Base-by-base conservation (phyloP, 345 rosid species). In the Brassica nigra region DNA sequence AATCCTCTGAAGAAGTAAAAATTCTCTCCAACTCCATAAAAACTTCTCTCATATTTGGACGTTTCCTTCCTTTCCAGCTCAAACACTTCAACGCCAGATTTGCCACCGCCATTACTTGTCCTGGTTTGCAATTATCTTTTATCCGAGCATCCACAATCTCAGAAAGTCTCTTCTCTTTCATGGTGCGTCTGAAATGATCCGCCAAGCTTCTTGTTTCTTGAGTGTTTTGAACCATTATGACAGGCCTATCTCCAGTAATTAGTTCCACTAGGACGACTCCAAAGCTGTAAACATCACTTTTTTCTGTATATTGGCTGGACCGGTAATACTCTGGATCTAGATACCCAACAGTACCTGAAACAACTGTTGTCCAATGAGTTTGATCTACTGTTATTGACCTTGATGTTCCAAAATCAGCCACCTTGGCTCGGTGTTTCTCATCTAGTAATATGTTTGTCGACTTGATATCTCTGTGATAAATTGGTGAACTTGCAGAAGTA, bases 1-100 rank as follows among this genome's bases (percentile, higher is more conserved):
- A 64, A 64, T 78, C 57, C 11, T 64, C 76, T 10, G 66, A 33
- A 54, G 71, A 62, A 18, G 76, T 61, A 57, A 16, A 47, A 3
- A 77, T 77, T 15, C 30, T 77, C 39, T 86, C 88, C 16, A 87
- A 80, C 65, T 86, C 89, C 1, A 79, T 82, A 4, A 68, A 78
- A 0, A 86, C 88, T 80, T 85, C 78, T 42, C 87, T 89, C 89
- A 87, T 88, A 9, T 85, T 77, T 1, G 91, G 91, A 29, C 89
- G 82, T 8, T 84, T 84, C 78, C 75, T 86, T 78, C 91, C 73
- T 76, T 80, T 85, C 4, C 73, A 86, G 18, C 81, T 84, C 83
- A 89, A 82, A 15, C 91, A 90, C 10, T 82, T 83, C 12, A 73
- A 76, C 0, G 90, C 90, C 39, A 88, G 65, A 5, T 81, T 78